Evolutionary conservation across 352 stramenopile species (phyloP).

Genomic region (Globisporangium viniferum): DNA sequence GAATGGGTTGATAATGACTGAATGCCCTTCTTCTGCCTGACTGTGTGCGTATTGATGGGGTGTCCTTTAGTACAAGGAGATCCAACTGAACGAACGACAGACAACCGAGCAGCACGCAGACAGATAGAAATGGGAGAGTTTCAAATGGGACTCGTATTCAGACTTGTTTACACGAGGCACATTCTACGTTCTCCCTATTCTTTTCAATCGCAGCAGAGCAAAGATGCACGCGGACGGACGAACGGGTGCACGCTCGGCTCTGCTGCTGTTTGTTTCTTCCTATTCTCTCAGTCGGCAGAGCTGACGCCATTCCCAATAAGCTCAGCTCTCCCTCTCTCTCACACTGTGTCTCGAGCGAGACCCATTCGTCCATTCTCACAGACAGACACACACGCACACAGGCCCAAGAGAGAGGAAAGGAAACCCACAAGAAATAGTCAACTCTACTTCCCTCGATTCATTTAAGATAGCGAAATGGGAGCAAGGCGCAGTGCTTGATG

Average conservation of each 20-base stretch:
- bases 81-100: background rate
- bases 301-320: background rate
- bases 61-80: background rate
- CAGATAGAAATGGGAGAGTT: background rate
- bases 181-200: background rate
- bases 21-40: background rate
- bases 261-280: background rate
- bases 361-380: background rate
- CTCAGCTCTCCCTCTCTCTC: background rate
- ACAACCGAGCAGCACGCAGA: background rate
- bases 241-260: background rate
- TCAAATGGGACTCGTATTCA: background rate
- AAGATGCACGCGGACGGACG: background rate
- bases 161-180: background rate
- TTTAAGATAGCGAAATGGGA: conserved; percentile 21
- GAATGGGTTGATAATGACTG: background rate
- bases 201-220: background rate
- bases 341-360: background rate
- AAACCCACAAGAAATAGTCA: conserved; percentile 58
- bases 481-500: background rate
- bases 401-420: conserved; percentile 24
- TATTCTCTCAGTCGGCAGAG: background rate
- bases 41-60: too few species aligned
- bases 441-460: conserved; percentile 64
- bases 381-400: background rate